Conservation (phyloP, 768 basidiomycete genomes). For the Kwoniella shandongensis region DNA sequence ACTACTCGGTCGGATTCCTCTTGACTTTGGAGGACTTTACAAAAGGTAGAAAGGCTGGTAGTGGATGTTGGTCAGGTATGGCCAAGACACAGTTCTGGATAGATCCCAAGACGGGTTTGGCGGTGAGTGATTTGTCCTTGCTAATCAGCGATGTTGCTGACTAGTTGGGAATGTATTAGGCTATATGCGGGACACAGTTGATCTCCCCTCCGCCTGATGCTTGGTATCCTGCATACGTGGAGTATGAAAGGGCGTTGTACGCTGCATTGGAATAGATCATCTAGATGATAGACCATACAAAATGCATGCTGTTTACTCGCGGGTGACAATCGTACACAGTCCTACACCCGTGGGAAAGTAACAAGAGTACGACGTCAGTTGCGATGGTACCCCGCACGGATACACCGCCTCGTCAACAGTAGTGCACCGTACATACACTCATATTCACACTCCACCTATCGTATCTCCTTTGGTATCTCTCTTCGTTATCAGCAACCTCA, state of each 20-base stretch:
- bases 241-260: slow-evolving; percentile 22
- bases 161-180: neutral
- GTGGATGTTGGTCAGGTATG: slow-evolving; percentile 41
- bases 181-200: slow-evolving; percentile 26
- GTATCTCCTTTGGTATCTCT: no score
- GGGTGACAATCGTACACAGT: no score
- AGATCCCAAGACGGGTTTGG: slow-evolving; percentile 39
- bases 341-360: no score
- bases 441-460: no score
- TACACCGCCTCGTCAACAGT: no score
- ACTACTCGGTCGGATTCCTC: slow-evolving; percentile 37
- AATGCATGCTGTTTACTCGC: no score
- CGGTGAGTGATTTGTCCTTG: slow-evolving; percentile 18
- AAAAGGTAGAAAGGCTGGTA: slow-evolving; percentile 30
- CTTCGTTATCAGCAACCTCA: neutral
- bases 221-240: slow-evolving; percentile 19
- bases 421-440: no score
- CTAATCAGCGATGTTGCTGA: slow-evolving; percentile 1
- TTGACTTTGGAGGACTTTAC: slow-evolving; percentile 28
- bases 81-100: slow-evolving; percentile 37
- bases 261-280: slow-evolving; percentile 7
- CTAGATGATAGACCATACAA: no score
- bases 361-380: no score
- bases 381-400: no score
- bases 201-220: slow-evolving; percentile 22